Evolutionary conservation across 139 green algal species (phyloP), one percentile per base, ranked within the genome.

Genomic region (Zygnema cylindricum): DNA sequence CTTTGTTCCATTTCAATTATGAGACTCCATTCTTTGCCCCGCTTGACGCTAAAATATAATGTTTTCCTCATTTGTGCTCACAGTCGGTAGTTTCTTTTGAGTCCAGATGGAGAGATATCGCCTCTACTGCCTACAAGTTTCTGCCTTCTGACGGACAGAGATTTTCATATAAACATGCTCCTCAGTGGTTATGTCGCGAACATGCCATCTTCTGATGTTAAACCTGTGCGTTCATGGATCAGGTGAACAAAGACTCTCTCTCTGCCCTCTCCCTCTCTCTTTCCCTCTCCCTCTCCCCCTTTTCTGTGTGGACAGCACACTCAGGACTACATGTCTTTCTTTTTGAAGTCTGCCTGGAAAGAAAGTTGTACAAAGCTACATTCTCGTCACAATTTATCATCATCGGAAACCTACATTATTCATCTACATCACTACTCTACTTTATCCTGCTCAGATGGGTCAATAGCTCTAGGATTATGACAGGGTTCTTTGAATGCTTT

Each of bases 81-180:
- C n/a, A n/a, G n/a, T n/a, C n/a, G n/a, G n/a, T n/a, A n/a, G n/a
- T n/a, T n/a, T n/a, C n/a, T n/a, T n/a, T n/a, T n/a, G 16, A 16
- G 7, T 7, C 49, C 49, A 63, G 49, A 63, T 63, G 7, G 16
- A 16, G 81, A 81, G 69, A 87, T 87, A 30, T 32, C 42, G 57
- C 69, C 55, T 69, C 16, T 55, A n/a, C 2, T 69, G 32, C 55
- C n/a, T 21, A 7, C 2, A 43, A 84, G n/a, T 69, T 91, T 85
- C 42, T 91, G 77, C 86, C 79, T 91, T 23, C 38, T 91, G 33
- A 55, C 86, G 0, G 86, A 91, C 33, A 38, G 69, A 7, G 30
- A 82, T 25, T n/a, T 91, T 2, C 86, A 91, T 39, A 89, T 91
- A 42, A 91, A 91, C 86, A 91, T 91, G 86, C 86, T 39, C 35